Evolutionary conservation across 1,284 basidiomycete genomes (phyloP).

Genomic region (Athelia psychrophila): DNA sequence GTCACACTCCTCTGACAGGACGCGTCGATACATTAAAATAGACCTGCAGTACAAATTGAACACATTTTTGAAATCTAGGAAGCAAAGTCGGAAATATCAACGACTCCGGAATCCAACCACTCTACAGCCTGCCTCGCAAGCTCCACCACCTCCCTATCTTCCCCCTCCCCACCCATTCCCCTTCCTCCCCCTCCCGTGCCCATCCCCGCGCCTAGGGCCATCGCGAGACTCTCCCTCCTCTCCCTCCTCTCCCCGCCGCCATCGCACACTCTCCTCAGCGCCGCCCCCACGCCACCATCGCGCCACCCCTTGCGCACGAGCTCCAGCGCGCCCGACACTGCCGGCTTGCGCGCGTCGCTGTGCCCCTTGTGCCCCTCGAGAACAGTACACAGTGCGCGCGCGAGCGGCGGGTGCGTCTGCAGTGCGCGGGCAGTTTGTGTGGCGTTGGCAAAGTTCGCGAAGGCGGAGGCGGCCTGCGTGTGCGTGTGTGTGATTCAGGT

Average conservation of each 20-base stretch:
- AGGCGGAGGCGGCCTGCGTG: constrained; percentile 48
- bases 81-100: too few species aligned
- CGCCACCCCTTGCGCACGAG: constrained; percentile 40
- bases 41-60: too few species aligned
- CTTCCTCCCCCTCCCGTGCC: constrained; percentile 27
- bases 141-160: constrained; percentile 53
- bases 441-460: constrained; percentile 68
- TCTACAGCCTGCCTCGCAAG: constrained; percentile 53
- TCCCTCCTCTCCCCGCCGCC: constrained; percentile 36
- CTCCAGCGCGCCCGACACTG: constrained; percentile 54
- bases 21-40: too few species aligned
- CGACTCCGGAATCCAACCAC: too few species aligned
- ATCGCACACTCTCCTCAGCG: constrained; percentile 30
- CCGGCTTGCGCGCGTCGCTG: constrained; percentile 56
- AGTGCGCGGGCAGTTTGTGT: constrained; percentile 37
- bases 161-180: constrained; percentile 23
- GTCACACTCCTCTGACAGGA: too few species aligned
- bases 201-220: constrained; percentile 42
- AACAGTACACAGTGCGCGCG: constrained; percentile 49
- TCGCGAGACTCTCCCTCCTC: constrained; percentile 26
- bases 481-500: too few species aligned
- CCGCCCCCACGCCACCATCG: constrained; percentile 42
- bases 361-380: constrained; percentile 50
- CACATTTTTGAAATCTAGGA: too few species aligned
- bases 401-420: constrained; percentile 39